These are phyloP conservation scores for Panaeolus cyanescens DNA, from an alignment of 768 basidiomycete species.

Conservation along the genomic window DNA sequence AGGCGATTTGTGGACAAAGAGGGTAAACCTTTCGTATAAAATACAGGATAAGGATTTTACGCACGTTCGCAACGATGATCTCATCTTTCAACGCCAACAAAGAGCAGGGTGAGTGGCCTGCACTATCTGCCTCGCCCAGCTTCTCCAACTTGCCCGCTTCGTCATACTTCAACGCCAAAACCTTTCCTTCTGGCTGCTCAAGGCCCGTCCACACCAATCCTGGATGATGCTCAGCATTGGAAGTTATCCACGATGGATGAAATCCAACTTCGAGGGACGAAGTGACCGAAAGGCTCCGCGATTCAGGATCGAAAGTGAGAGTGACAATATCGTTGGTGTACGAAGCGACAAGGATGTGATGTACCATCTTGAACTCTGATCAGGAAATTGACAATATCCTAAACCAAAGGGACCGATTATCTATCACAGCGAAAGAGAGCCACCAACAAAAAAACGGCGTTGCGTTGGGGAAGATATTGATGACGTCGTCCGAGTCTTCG, in stretches of 20 bases:
- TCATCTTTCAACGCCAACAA: constrained; percentile 57
- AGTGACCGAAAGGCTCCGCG: constrained; percentile 43
- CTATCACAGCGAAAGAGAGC: neutral
- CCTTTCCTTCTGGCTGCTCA: constrained; percentile 67
- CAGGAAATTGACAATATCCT: neutral
- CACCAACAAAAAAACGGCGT: no score
- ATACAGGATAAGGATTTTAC: constrained; percentile 30
- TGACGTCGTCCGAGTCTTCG: neutral
- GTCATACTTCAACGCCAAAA: constrained; percentile 61
- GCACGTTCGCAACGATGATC: constrained; percentile 71
- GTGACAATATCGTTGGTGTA: constrained; percentile 66
- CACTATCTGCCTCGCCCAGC: constrained; percentile 50
- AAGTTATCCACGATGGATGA: constrained; percentile 78
- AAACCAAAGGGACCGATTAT: neutral
- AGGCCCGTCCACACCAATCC: constrained; percentile 67
- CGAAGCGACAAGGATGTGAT: constrained; percentile 63
- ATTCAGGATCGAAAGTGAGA: constrained; percentile 59
- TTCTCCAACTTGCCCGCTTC: constrained; percentile 52
- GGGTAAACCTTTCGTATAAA: neutral
- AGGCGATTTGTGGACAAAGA: neutral
- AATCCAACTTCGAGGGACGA: constrained; percentile 53
- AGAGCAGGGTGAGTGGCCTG: constrained; percentile 67
- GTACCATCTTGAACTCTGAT: constrained; percentile 25
- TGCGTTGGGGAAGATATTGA: neutral
- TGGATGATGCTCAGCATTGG: constrained; percentile 50